Base-by-base conservation (phyloP, 768 basidiomycete genomes). In the Pilatotrama ljubarskyi region DNA sequence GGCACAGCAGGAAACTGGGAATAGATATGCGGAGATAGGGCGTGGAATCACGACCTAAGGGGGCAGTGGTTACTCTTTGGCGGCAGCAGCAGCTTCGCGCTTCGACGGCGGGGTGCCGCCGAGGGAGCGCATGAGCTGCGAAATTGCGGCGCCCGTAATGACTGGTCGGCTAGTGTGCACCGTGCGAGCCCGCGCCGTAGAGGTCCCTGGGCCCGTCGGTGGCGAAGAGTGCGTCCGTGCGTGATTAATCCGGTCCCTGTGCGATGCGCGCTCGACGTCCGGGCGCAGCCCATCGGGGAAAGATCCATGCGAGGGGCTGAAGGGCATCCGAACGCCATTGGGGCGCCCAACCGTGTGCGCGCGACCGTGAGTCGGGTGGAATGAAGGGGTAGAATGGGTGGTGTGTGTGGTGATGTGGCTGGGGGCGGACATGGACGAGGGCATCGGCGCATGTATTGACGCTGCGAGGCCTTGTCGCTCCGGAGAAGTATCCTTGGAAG, bases 101-200 rank as follows among this genome's bases (percentile, higher is more conserved):
- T 66, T 69, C 15, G 61, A 51, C 5, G 63, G 47, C 17, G 63
- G 51, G 1, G 58, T 46, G 13, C 71, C 68, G 22, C 83, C 86
- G 40, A 91, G 84, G 10, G 86, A 84, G 64, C 82, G 79, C 25
- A 84, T 85, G 32, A 92, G 71, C 58, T 78, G 78, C 13, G 88
- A 85, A 51, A 90, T 80, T 2, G 88, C 90, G 50, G 87, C 88
- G 13, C 79, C 85, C 5, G 87, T 87, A 64, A 92, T 81, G 43
- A 91, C 79, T n/a, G 90, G 90, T 10, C 90, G 81, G 13, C 64
- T 77, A 35, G 76, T 61, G 62, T 84, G 82, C 17, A 74, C 71
- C 18, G 70, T 52, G 22, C 84, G 81, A 22, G 69, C 53, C 49
- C 80, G 74, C 38, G 69, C 71, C 40, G 66, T 66, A 1, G 59